Base-by-base conservation (phyloP, 2,329 filamentous ascomycete species). In the Saccharata proteae region DNA sequence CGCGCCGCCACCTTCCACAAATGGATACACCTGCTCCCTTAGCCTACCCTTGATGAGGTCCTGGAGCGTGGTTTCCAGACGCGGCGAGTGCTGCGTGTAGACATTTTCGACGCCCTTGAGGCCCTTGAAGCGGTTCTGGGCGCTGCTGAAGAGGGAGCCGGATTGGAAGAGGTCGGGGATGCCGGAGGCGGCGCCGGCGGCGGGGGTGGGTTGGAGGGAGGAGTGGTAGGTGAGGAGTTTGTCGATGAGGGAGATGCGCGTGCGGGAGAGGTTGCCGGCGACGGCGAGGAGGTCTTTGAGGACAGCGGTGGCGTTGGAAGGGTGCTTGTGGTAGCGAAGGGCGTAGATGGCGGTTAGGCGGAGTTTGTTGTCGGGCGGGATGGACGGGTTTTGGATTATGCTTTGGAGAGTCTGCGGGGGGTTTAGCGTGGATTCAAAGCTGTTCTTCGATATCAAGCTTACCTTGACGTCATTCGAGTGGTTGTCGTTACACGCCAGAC, bases 31-130 rank as follows among this genome's bases (percentile, higher is more conserved):
- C 41, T 85, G 73, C 47, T 93, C 83, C 46, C 76, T 80, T 36
- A 98, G 59, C 17, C 81, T 74, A 1, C 90, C 92, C 51, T 93
- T 94, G 61, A 96, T 86, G 30, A 98, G 64, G 45, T 88, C 88
- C 51, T 94, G 88, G 12, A 98, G 61, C 1, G 85, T 96, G 15
- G 72, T 71, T 54, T 94, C 86, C 11, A 98, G 58, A 14, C 84
- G 69, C 0, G 92, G 85, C 5, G 84, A 92, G 55, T 98, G 90
- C 54, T 98, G 92, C 0, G 90, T 98, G 54, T 98, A 98, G 16
- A 98, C 90, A 46, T 98, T 98, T 54, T 98, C 92, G 1, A 98
- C 90, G 2, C 90, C 90, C 50, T 96, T 94, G 10, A 98, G 67
- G 0, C 90, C 90, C 49, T 93, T 93, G 55, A 98, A 85, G 4